Evolutionary conservation across 2,329 filamentous ascomycete species (phyloP).

Genomic region (Calonectria multiphialidica): DNA sequence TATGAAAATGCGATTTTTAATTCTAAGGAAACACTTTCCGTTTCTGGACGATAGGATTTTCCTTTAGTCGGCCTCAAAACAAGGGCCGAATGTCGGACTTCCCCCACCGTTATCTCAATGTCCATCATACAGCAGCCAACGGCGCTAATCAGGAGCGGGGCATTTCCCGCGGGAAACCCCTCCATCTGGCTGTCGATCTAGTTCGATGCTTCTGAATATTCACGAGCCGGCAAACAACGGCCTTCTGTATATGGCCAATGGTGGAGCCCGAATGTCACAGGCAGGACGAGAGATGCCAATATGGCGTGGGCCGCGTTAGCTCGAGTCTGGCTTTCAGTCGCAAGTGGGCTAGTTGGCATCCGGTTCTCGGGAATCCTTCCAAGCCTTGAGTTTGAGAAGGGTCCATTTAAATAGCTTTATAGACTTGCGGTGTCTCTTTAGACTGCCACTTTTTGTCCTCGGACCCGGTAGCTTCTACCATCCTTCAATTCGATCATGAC

Average conservation of each 20-base stretch:
- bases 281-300: neutral
- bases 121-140: neutral
- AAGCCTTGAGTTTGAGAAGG: neutral
- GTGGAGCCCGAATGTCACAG: neutral
- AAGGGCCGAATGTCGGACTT: conserved; percentile 10
- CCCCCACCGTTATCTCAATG: neutral
- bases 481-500: neutral
- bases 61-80: neutral
- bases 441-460: neutral
- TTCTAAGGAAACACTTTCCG: neutral
- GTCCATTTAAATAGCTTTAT: conserved; percentile 6
- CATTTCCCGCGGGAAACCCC: conserved; percentile 10
- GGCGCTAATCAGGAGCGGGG: neutral
- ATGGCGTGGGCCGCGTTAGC: neutral
- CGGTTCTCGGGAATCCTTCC: neutral
- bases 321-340: neutral
- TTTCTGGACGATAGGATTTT: neutral
- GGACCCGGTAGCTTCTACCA: neutral
- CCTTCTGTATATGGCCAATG: neutral
- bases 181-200: neutral
- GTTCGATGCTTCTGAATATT: neutral
- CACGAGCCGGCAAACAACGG: neutral
- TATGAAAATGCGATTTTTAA: neutral
- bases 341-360: neutral
- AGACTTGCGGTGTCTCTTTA: neutral